Conservation (phyloP, 2,329 filamentous ascomycete species). For the Talaromyces amestolkiae region DNA sequence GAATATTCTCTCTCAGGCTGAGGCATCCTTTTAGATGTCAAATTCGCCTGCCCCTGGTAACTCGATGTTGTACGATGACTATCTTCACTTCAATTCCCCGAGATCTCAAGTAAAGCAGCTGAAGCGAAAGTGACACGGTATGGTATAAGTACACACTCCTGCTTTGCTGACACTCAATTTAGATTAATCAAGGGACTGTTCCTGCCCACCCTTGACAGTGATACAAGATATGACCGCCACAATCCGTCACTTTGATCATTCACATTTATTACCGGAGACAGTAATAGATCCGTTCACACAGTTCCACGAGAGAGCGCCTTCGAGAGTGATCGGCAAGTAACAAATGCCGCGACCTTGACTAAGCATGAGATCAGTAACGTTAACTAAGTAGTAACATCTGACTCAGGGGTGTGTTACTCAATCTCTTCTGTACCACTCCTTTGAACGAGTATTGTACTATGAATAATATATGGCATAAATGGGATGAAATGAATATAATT, state of each 20-base stretch:
- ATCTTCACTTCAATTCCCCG: background rate
- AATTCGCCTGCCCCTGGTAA: background rate
- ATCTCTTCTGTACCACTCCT: background rate
- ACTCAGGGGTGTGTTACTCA: background rate
- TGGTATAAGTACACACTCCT: background rate
- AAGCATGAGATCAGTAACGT: background rate
- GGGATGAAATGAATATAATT: background rate
- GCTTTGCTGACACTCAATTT: background rate
- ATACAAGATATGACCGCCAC: constrained; percentile 11
- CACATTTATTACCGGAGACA: background rate
- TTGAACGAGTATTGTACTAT: background rate
- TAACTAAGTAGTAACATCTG: too few species aligned
- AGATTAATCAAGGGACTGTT: background rate
- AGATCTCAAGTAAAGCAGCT: background rate
- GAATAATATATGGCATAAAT: background rate
- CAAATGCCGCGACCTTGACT: background rate
- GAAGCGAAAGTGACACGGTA: background rate
- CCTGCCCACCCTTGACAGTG: background rate
- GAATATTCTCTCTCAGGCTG: background rate
- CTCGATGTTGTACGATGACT: background rate
- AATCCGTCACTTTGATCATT: background rate
- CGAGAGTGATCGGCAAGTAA: background rate
- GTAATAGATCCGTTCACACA: background rate
- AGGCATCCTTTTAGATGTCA: background rate
- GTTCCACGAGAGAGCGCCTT: background rate